These are phyloP conservation scores for Globisporangium barbulae DNA, from an alignment of 352 stramenopile species.

Conservation along the genomic window DNA sequence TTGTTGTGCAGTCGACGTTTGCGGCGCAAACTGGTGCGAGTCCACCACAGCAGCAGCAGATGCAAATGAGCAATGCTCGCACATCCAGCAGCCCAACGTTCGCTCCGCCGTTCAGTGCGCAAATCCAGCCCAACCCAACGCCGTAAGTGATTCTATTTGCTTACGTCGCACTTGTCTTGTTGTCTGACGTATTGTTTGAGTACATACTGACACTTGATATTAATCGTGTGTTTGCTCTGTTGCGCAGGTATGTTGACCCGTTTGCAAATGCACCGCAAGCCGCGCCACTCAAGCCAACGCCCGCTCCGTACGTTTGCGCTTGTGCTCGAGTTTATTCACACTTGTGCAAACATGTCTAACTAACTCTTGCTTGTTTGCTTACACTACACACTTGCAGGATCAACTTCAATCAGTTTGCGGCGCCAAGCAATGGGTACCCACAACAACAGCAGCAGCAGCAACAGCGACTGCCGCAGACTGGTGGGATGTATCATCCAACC, in stretches of 20 bases:
- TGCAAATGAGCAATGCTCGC: constrained; percentile 13
- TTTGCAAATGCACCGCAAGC: constrained; percentile 49
- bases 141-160: constrained; percentile 7
- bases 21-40: constrained; percentile 15
- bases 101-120: constrained; percentile 3
- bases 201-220: background rate
- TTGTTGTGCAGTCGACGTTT: constrained; percentile 25
- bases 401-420: constrained; percentile 50
- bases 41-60: constrained; percentile 17
- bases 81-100: constrained; percentile 31
- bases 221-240: background rate
- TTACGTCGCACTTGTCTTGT: background rate
- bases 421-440: constrained; percentile 20
- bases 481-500: constrained; percentile 21
- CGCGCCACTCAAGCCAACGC: constrained; percentile 36
- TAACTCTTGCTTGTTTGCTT: background rate
- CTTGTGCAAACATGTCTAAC: background rate
- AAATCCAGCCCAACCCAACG: constrained; percentile 4
- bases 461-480: constrained; percentile 16
- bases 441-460: constrained; percentile 21
- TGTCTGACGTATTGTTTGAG: background rate
- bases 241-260: constrained; percentile 51
- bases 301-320: constrained; percentile 22
- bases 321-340: background rate
- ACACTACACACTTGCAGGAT: constrained; percentile 21